phyloP scores from a whole-genome alignment of 805 yeast species.

The Wickerhamiella shivajii region DNA sequence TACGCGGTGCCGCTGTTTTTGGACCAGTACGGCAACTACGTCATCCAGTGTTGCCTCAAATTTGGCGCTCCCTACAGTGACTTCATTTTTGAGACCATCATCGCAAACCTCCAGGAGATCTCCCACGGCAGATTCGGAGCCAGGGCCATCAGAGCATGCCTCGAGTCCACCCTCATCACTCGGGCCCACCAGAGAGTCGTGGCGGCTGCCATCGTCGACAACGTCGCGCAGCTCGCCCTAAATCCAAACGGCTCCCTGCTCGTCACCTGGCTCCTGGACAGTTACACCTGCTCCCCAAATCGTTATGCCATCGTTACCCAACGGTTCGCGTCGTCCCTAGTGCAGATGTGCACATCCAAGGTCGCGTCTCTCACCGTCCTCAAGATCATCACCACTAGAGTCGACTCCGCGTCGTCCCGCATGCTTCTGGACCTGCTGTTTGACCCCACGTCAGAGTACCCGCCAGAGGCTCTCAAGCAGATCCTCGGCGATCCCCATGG shows the following conservation, averaged over 20 bases:
- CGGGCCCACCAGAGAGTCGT: conserved; percentile 56
- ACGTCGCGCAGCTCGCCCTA: conserved; percentile 63
- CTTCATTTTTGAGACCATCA: conserved; percentile 71
- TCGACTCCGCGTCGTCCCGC: conserved; percentile 47
- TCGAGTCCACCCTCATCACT: conserved; percentile 61
- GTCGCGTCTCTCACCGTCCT: conserved; percentile 70
- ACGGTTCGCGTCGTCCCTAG: conserved; percentile 46
- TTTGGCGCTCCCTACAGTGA: conserved; percentile 82
- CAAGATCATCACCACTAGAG: conserved; percentile 56
- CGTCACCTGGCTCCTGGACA: conserved; percentile 89
- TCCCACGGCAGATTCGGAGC: conserved; percentile 89
- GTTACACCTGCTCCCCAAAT: conserved; percentile 38
- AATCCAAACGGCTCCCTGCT: conserved; percentile 80
- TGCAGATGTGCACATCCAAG: conserved; percentile 59
- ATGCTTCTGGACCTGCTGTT: conserved; percentile 51
- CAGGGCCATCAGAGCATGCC: conserved; percentile 82
- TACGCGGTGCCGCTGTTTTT: conserved; percentile 74
- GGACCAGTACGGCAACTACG: conserved; percentile 95
- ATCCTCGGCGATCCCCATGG: conserved; percentile 46
- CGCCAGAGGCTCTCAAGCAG: conserved; percentile 37
- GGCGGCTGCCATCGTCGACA: conserved; percentile 61
- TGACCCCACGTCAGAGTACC: conserved; percentile 20
- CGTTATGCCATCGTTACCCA: conserved; percentile 54
- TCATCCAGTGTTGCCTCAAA: conserved; percentile 82
- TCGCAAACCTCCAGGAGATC: conserved; percentile 63